Evolutionary conservation across 2,329 filamentous ascomycete species (phyloP), one percentile per base, ranked within the genome.

Genomic region (Aspergillus flavus): DNA sequence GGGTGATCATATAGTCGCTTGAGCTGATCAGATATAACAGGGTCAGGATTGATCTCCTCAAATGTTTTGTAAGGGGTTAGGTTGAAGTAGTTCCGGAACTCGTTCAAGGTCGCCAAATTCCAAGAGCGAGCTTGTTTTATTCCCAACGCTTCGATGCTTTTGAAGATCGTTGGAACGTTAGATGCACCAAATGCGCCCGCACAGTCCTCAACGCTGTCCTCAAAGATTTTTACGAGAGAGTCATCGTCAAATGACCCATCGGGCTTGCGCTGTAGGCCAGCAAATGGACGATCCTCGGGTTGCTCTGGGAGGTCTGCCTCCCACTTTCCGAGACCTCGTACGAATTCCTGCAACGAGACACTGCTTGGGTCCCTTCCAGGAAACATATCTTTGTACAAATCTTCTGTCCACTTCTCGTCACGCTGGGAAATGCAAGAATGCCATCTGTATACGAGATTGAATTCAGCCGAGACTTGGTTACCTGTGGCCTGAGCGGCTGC

Each of bases 401-500:
- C 78, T 53, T 88, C 82, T 21, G 86, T 86, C 87, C 87, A 91
- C 46, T 81, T 79, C 70, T 89, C 86, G 65, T 90, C 88, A 26
- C 83, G 82, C 65, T 83, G 79, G 4, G 85, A 87, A 57, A 89
- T 84, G 48, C 83, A 84, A 1, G 84, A 86, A 73, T 91, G 88
- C 82, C 87, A 91, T 30, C 88, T 81, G 70, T 91, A 91, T 1
- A 90, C 79, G 32, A 90, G 78, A 64, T 90, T 90, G 76, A 91
- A 91, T 73, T 91, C 88, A 3, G 86, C 87, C 48, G 85, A 88
- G 53, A 90, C 87, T 68, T 90, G 87, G 69, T 91, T 91, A 14
- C 88, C 88, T 3, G 86, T 81, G 1, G 86, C 88, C 53, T 86
- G 79, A 0, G 83, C 79, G 1, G 85, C 81, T 7, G 82, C 82